Evolutionary conservation across 2,329 filamentous ascomycete genomes (phyloP), one percentile per base, ranked within the genome.

Genomic region (Neurospora sp.): DNA sequence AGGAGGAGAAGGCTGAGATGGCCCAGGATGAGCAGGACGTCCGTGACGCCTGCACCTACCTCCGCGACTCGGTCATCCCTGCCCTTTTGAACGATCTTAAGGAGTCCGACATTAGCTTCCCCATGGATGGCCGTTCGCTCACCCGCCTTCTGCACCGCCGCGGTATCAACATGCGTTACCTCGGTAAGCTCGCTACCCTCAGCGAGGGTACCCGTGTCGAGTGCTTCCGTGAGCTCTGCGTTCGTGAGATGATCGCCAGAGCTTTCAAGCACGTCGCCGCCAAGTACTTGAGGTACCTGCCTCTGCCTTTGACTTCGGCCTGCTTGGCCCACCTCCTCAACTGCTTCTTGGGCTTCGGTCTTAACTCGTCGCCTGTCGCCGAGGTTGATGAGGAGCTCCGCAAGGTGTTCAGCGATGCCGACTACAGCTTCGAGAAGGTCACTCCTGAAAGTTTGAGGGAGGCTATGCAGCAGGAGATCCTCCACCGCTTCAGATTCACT

Each of bases 111-210:
- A 91, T 97, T 74, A 96, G 95, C 76, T 98, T 98, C 83, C 96
- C 96, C 12, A 97, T 98, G 93, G 96, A 99, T 76, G 96, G 96
- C n/a, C 88, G 92, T 77, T 97, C 95, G 23, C 85, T 99, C 70
- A 92, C 91, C 76, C 89, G 90, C 74, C 87, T 97, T 68, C 85
- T 99, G 77, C 96, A 99, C 84, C 97, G 97, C 85, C 92, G 95
- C 57, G 96, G 96, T 81, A 94, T 99, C 83, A 99, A 99, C 82
- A 87, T 98, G 72, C 89, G 96, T 77, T 99, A 99, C 80, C 86
- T 98, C n/a, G 96, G 96, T 74, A 91, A 89, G 80, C 82, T 99
- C 72, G 91, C 92, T 12, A 84, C 87, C 70, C 85, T 92, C 68
- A 88, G 91, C 75, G 87, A 87, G 74, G 90, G 90, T 69, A 85